Percentiles rank a stretch among this genome's conserved stretches.
phyloP scores from a whole-genome alignment of 2,329 filamentous ascomycete species.

The Fusarium sp. region DNA sequence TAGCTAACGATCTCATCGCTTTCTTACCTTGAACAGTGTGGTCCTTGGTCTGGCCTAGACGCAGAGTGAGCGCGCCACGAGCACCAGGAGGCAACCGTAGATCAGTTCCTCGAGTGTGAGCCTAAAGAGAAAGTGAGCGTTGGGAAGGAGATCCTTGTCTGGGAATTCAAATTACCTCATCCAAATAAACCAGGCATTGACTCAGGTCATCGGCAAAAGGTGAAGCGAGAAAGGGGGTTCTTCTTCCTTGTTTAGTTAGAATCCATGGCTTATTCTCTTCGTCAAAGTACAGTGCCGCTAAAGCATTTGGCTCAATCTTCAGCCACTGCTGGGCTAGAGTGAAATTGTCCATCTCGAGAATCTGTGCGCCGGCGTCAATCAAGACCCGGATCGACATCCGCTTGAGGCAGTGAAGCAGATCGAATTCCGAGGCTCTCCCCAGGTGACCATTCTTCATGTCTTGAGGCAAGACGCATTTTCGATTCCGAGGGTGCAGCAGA shows the following conservation, averaged over 20 bases:
- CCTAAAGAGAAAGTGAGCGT: conserved; percentile 22
- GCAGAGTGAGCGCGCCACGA: conserved; percentile 69
- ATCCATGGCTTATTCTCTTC: conserved; percentile 42
- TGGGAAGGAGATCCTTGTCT: no score
- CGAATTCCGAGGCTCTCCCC: conserved; percentile 54
- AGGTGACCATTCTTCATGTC: conserved; percentile 56
- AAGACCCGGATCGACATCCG: conserved; percentile 64
- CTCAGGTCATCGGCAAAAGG: conserved; percentile 41
- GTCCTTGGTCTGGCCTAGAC: conserved; percentile 72
- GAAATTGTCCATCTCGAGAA: conserved; percentile 73
- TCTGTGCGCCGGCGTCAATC: conserved; percentile 76
- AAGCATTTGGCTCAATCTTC: conserved; percentile 57
- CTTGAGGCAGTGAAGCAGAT: conserved; percentile 51
- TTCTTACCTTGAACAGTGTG: conserved; percentile 65
- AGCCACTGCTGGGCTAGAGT: conserved; percentile 68
- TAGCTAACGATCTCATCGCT: no score
- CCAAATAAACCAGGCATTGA: conserved; percentile 67
- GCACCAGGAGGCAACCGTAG: conserved; percentile 66
- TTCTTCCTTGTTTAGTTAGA: conserved; percentile 30
- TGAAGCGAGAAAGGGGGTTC: conserved; percentile 38
- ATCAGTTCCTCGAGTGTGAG: conserved; percentile 65
- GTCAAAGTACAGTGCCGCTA: conserved; percentile 69
- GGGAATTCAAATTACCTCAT: conserved; percentile 63
- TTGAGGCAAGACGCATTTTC: conserved; percentile 58
- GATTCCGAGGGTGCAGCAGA: conserved; percentile 68